Evolutionary conservation across 1,284 basidiomycete genomes (phyloP), one percentile per base, ranked within the genome.

Genomic region (Ceratobasidium sp.): DNA sequence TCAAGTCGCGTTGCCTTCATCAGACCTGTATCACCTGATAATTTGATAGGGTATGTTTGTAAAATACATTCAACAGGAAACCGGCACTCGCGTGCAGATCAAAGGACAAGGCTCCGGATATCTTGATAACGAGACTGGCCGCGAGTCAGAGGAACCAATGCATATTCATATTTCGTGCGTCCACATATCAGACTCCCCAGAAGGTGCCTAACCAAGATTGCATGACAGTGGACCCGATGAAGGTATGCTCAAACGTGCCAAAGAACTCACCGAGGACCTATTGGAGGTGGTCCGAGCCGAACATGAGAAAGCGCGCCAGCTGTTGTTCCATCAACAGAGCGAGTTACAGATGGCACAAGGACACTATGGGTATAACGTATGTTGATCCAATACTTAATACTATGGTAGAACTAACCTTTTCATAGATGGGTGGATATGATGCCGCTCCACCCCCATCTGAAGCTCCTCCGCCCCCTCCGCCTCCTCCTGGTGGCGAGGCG

Each of bases 11-110:
- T 61, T 55, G 55, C 8, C 14, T 23, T n/a, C 14, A 39, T 39
- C 6, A 28, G 28, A 26, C 43, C 36, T 9, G 30, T 12, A 34
- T 62, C 2, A 45, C 28, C 55, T 55, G 28, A 62, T 71, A 30
- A 72, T 60, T 48, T 74, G 21, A 48, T 76, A 94, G 92, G 96
- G 95, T 76, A 91, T 96, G 79, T 99, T 98, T 79, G 97, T 99
- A 76, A 99, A 99, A 83, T 96, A 96, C 79, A 99, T 99, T 76
- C 97, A 99, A 82, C 89, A 90, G 78, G 97, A 99, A 82, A 99
- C 97, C 0, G 91, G 92, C 43, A 97, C 96, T 16, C 88, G 97
- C 75, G 97, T 98, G n/a, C 97, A 99, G 81, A 98, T 99, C 79
- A 98, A 98, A 81, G 97, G 97, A 12, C 77, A 90, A 18, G 97